Base-by-base conservation (phyloP, 2,329 filamentous ascomycete genomes). In the Aureobasidium sp. region DNA sequence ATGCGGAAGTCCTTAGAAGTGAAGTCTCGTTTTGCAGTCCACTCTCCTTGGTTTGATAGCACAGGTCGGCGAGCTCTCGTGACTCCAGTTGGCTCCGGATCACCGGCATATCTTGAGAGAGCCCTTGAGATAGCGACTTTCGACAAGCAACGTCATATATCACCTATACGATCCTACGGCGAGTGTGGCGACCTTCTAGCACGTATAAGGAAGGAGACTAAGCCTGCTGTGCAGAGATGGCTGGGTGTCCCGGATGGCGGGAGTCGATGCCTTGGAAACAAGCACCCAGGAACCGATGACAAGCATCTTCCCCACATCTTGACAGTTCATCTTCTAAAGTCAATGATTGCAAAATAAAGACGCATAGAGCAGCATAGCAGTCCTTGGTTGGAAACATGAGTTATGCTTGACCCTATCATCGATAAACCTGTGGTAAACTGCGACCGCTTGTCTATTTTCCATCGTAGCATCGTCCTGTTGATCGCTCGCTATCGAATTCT, bases 301-400 rank as follows among this genome's bases (percentile, higher is more conserved):
- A 51, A 51, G 47, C 47, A 29, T 31, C 27, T 55, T 55, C 53
- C 53, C 53, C 53, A 10, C 53, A 36, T n/a, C 53, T 55, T 42
- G 53, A 23, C 53, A 55, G 42, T 55, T 20, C n/a, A n/a, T 40
- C 31, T 36, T 4, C 6, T 31, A 11, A 9, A 42, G 6, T 18
- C 25, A 13, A 9, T 18, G 20, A 36, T 36, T 15, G 7, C n/a
- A n/a, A 16, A 1, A 53, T 23, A 53, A 36, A 13, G 38, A n/a
- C 15, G 50, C 20, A 9, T 8, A 23, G 11, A 36, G 11, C 10
- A 13, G 13, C n/a, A 15, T n/a, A 42, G 10, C 18, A 25, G 15
- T 40, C 20, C 18, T 56, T 11, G 16, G 7, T 47, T 15, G 43
- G 11, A 16, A 13, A 16, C 7, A 36, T 13, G 13, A 13, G 8